Percentiles rank a stretch among this genome's conserved stretches.
phyloP scores from a whole-genome alignment of 495 filamentous ascomycete genomes.

The Lentithecium fluviatile region DNA sequence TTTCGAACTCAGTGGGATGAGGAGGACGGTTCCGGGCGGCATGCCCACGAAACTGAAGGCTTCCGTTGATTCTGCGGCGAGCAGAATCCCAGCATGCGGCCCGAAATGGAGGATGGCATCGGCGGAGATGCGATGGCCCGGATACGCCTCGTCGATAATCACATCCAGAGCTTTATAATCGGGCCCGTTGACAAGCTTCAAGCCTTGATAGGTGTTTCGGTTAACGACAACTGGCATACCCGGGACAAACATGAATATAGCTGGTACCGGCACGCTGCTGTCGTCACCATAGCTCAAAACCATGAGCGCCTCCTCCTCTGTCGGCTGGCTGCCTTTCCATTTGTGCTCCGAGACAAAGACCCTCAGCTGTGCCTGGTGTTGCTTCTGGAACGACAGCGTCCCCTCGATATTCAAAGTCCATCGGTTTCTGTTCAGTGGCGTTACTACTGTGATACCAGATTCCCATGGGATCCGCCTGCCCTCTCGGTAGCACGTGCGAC shows the following conservation, averaged over 20 bases:
- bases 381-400: background rate
- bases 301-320: constrained; percentile 2
- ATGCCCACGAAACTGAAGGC: too few relatives aligned
- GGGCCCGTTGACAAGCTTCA: constrained; percentile 1
- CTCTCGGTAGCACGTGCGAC: background rate
- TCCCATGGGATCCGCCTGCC: background rate
- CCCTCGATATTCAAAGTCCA: constrained; percentile 2
- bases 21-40: background rate
- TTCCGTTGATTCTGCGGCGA: too few relatives aligned
- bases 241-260: background rate
- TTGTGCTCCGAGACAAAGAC: background rate
- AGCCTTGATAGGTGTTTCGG: constrained; percentile 2
- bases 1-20: constrained; percentile 9
- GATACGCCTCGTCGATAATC: too few relatives aligned
- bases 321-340: background rate
- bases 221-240: background rate
- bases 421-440: background rate
- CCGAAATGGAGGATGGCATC: too few relatives aligned
- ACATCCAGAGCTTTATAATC: background rate
- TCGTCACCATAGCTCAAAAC: background rate
- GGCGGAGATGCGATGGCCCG: too few relatives aligned
- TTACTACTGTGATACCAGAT: background rate
- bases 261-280: background rate
- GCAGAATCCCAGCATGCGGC: too few relatives aligned
- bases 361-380: background rate